Percentiles rank a stretch among this genome's conserved stretches.
Conservation (phyloP, 805 yeast species). For the Saturnispora saitoi region DNA sequence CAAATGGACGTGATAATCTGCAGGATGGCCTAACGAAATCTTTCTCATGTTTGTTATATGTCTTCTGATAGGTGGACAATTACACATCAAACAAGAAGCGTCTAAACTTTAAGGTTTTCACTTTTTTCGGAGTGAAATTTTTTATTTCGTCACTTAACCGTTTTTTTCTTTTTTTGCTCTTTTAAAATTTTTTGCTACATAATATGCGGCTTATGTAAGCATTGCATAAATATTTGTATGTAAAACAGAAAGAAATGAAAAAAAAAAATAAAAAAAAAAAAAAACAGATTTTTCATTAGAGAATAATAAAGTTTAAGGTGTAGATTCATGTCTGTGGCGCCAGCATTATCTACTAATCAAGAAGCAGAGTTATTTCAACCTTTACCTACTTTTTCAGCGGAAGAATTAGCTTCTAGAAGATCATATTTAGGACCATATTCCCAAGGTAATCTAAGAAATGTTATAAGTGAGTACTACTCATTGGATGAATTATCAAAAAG, state of each 20-base stretch:
- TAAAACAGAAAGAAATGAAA: no score
- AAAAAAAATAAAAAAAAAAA: no score
- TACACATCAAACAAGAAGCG: background rate
- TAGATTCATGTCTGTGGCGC: constrained; percentile 27
- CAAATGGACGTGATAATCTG: constrained; percentile 93
- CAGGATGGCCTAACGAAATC: constrained; percentile 49
- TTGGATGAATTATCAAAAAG: constrained; percentile 26
- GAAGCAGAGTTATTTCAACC: constrained; percentile 47
- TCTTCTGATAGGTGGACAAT: constrained; percentile 1
- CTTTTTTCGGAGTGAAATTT: background rate
- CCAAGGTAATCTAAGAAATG: constrained; percentile 22
- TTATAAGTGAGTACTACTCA: constrained; percentile 46
- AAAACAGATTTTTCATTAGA: no score
- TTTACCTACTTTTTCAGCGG: constrained; percentile 20
- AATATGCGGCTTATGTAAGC: background rate
- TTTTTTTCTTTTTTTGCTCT: background rate
- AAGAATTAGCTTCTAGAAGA: constrained; percentile 14
- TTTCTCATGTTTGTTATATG: constrained; percentile 4
- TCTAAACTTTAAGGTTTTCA: background rate
- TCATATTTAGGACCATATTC: constrained; percentile 22
- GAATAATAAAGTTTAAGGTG: no score
- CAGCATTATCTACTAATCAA: constrained; percentile 67
- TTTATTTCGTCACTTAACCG: background rate
- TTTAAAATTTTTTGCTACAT: background rate
- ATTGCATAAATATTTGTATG: background rate